A percentile compares a stretch with the other conserved stretches of the same genome.
Conservation (phyloP, 345 rosid species). For the Populus ilicifolia region DNA sequence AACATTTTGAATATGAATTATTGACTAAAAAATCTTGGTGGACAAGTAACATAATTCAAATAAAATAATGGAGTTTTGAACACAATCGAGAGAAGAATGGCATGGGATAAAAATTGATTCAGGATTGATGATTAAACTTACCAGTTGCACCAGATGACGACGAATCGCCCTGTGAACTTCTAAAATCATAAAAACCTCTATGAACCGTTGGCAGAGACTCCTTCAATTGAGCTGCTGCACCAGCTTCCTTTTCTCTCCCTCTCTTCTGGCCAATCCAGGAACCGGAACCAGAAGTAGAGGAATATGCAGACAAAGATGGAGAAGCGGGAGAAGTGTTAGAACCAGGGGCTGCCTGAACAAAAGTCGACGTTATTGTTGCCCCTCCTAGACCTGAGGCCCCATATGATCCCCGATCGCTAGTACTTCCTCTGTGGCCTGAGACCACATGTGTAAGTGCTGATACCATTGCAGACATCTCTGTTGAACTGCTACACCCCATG, state of each 20-base stretch:
- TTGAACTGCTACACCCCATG: conserved; percentile 28
- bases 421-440: conserved; percentile 33
- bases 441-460: conserved; percentile 67
- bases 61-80: neutral
- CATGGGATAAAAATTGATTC: neutral
- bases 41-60: neutral
- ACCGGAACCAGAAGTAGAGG: conserved; percentile 26
- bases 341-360: conserved; percentile 8
- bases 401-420: conserved; percentile 5
- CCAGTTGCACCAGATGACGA: conserved; percentile 39
- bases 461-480: conserved; percentile 72
- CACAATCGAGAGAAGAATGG: neutral
- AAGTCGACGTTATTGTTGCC: conserved; percentile 10
- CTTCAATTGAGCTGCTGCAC: conserved; percentile 10
- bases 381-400: conserved; percentile 6
- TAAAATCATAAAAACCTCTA: conserved; percentile 23
- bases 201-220: conserved; percentile 31
- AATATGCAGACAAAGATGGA: conserved; percentile 16
- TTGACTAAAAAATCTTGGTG: neutral
- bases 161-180: conserved; percentile 29
- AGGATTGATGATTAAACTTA: neutral
- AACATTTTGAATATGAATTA: neutral
- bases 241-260: conserved; percentile 33
- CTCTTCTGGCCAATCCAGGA: conserved; percentile 40
- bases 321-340: conserved; percentile 16